These are phyloP conservation scores for Golubevia sp. DNA, from an alignment of 1,284 basidiomycete genomes.

Conservation along the genomic window DNA sequence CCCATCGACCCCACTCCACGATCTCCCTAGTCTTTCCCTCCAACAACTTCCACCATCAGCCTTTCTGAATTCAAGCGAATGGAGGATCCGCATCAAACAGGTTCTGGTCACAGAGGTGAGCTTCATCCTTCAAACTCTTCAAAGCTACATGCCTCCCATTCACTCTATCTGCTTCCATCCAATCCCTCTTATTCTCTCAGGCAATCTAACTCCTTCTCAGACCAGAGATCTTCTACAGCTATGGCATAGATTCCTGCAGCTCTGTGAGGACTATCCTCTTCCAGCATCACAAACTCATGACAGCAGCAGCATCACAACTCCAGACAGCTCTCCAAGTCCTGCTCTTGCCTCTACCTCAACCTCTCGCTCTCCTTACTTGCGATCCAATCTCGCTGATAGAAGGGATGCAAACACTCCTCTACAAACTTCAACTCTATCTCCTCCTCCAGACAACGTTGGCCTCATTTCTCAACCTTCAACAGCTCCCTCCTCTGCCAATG, in stretches of 20 bases:
- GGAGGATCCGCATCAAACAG: too few relatives aligned
- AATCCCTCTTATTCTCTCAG: conserved; percentile 7
- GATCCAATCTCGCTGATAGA: neutral
- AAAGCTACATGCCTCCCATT: neutral
- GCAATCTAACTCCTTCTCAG: conserved; percentile 38
- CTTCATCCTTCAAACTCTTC: too few relatives aligned
- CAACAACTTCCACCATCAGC: too few relatives aligned
- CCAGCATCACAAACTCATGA: neutral
- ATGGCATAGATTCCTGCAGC: conserved; percentile 47
- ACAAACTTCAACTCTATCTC: neutral
- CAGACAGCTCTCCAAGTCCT: neutral
- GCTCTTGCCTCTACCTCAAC: neutral
- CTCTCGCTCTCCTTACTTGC: neutral
- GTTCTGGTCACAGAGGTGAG: too few relatives aligned
- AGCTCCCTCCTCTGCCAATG: neutral
- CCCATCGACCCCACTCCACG: too few relatives aligned
- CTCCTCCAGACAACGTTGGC: neutral
- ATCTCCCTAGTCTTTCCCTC: too few relatives aligned
- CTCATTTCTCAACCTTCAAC: neutral
- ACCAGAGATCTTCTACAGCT: conserved; percentile 41
- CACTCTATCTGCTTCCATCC: neutral
- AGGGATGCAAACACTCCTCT: too few relatives aligned
- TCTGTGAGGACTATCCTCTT: conserved; percentile 28
- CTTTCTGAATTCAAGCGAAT: too few relatives aligned
- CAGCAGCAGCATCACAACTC: neutral